Evolutionary conservation across 2,329 filamentous ascomycete species (phyloP), one percentile per base, ranked within the genome.

Genomic region (Xylariomycetidae sp.): DNA sequence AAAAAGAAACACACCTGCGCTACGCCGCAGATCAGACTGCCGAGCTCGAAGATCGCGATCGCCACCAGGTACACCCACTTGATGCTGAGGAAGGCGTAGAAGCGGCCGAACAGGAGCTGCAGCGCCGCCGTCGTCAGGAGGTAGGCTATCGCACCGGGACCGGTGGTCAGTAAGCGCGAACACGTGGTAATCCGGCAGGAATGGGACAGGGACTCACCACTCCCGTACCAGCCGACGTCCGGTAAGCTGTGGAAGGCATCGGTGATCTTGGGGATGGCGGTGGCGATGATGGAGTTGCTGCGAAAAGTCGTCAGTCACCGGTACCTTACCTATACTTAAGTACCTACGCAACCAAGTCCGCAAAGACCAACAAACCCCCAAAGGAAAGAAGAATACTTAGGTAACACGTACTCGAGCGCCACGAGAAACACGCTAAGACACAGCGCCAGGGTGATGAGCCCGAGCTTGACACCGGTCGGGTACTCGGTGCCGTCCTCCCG

Each of bases 151-250:
- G n/a, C n/a, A n/a, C n/a, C n/a, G n/a, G n/a, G n/a, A n/a, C n/a
- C n/a, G n/a, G n/a, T n/a, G n/a, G n/a, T n/a, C n/a, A n/a, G n/a
- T n/a, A n/a, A n/a, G n/a, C n/a, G n/a, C n/a, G n/a, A n/a, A n/a
- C n/a, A n/a, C n/a, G n/a, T n/a, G n/a, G n/a, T n/a, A n/a, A n/a
- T n/a, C n/a, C n/a, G n/a, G n/a, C n/a, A n/a, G n/a, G n/a, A n/a
- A n/a, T 34, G 20, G 8, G 19, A 22, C 14, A 33, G 22, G 10
- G 35, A 34, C 46, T 44, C 42, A 42, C 52, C 45, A 38, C 58
- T 61, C 12, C 63, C 64, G 34, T 70, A 70, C 67, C 67, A 71
- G 25, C 63, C 66, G 7, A 70, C 59, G 37, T 70, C 66, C 5
- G 51, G 43, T 1, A 69, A 51, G 25, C 62, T 59, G 35, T 65